Evolutionary conservation across 139 green algal genomes (phyloP), one percentile per base, ranked within the genome.

Genomic region (Yamagishiella unicocca): DNA sequence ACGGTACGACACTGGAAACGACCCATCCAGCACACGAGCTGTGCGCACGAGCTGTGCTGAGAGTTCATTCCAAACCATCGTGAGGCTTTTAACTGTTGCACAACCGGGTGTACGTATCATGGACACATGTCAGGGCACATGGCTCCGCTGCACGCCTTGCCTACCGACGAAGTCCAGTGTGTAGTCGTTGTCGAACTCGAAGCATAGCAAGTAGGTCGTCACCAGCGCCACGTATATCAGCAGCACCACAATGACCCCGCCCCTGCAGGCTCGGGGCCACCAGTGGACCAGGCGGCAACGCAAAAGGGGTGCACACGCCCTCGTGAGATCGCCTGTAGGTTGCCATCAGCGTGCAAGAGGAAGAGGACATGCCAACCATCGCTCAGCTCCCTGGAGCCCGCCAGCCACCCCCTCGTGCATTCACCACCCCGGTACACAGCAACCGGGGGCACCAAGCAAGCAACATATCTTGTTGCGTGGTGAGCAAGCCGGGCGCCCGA

Each of bases 141-240:
- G n/a, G n/a, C 50, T 17, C 50, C 12, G 12, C 50, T 17, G 17
- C 50, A 12, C 50, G 17, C 50, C 50, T 17, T 25, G 21, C 19
- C 55, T 17, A 5, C 31, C 31, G 45, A 33, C 66, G 4, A 74
- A 45, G 7, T 27, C 35, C 3, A 7, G 43, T 6, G 45, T 46
- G n/a, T 40, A 17, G 19, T 58, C 3, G 7, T 43, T 0, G 38
- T 43, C 37, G 27, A 74, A 40, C 1, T 73, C 38, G 40, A 84
- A 84, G 38, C 78, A 27, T 1, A 84, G 42, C 24, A 74, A 9
- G 38, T 62, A 74, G 10, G 78, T 64, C 50, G 58, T 73, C 31
- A 84, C 78, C 3, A 84, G 21, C 6, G 78, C 78, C 27, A 84
- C 58, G 78, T 84, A 74, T 33, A 74, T n/a, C 25, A 84, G 58